Conservation (phyloP, 2,329 filamentous ascomycete species). For the Massarina eburnea region DNA sequence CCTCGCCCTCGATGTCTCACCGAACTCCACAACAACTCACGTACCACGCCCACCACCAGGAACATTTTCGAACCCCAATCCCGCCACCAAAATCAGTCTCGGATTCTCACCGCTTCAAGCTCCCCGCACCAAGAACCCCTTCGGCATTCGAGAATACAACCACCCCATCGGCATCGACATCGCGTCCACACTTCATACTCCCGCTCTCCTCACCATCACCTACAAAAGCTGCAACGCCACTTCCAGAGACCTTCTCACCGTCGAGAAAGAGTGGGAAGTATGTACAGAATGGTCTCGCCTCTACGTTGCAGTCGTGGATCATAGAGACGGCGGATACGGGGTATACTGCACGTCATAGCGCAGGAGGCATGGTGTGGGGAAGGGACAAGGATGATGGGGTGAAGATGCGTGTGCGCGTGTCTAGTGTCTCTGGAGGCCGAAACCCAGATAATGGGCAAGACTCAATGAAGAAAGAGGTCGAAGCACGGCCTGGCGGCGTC, state of each 20-base stretch:
- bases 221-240: slow-evolving; percentile 34
- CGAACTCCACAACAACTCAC: not conserved
- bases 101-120: slow-evolving; percentile 29
- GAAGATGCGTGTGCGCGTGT: slow-evolving; percentile 18
- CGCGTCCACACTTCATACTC: slow-evolving; percentile 44
- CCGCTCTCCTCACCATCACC: slow-evolving; percentile 28
- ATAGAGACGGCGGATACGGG: slow-evolving; percentile 44
- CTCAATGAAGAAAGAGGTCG: not conserved
- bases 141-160: slow-evolving; percentile 11
- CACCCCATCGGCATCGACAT: slow-evolving; percentile 6
- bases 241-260: slow-evolving; percentile 58
- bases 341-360: slow-evolving; percentile 16
- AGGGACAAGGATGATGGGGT: slow-evolving; percentile 30
- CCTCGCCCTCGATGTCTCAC: slow-evolving; percentile 4
- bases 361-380: slow-evolving; percentile 12
- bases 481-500: slow-evolving; percentile 14
- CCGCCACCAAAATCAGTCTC: slow-evolving; percentile 15
- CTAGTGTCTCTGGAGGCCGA: too few species aligned
- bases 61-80: not conserved
- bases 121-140: slow-evolving; percentile 19
- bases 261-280: slow-evolving; percentile 54
- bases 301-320: slow-evolving; percentile 54
- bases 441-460: not conserved
- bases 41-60: not conserved
- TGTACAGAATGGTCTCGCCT: slow-evolving; percentile 52